phyloP scores from a whole-genome alignment of 139 green algal species.

The Spirogloea muscicola region DNA sequence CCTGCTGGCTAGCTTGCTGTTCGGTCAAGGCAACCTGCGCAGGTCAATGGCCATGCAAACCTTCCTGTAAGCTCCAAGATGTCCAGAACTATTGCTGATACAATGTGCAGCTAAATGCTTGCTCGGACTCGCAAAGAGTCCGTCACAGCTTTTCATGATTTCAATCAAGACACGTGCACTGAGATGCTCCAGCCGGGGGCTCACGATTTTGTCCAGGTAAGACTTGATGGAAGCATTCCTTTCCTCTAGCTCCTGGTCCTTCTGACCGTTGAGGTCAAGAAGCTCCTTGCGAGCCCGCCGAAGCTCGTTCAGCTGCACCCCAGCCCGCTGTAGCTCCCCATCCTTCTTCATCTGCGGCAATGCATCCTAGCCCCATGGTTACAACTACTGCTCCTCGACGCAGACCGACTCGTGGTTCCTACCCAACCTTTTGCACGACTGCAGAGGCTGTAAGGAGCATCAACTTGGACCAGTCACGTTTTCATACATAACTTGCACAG shows the following conservation, averaged over 20 bases:
- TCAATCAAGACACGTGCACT: neutral
- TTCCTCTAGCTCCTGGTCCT: conserved; percentile 44
- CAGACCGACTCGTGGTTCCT: neutral
- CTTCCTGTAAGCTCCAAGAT: too few relatives aligned
- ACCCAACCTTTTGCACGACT: neutral
- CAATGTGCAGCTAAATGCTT: too few relatives aligned
- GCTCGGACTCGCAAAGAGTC: too few relatives aligned
- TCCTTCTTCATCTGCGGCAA: conserved; percentile 25
- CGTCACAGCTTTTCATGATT: too few relatives aligned
- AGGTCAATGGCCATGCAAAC: too few relatives aligned
- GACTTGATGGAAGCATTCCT: conserved; percentile 43
- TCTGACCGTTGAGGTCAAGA: conserved; percentile 22
- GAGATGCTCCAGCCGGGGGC: neutral
- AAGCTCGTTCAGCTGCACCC: conserved; percentile 24
- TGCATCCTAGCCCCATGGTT: neutral
- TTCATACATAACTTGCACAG: neutral
- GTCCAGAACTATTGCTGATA: too few relatives aligned
- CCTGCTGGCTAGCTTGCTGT: too few relatives aligned
- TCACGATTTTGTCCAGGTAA: conserved; percentile 45
- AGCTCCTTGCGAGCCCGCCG: neutral
- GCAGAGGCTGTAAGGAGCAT: neutral
- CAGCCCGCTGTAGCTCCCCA: conserved; percentile 13
- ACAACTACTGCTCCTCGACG: neutral
- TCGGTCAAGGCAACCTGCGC: too few relatives aligned
- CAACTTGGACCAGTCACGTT: neutral